Evolutionary conservation across 495 filamentous ascomycete genomes (phyloP), one percentile per base, ranked within the genome.

Genomic region (Lophiostoma macrostomum): DNA sequence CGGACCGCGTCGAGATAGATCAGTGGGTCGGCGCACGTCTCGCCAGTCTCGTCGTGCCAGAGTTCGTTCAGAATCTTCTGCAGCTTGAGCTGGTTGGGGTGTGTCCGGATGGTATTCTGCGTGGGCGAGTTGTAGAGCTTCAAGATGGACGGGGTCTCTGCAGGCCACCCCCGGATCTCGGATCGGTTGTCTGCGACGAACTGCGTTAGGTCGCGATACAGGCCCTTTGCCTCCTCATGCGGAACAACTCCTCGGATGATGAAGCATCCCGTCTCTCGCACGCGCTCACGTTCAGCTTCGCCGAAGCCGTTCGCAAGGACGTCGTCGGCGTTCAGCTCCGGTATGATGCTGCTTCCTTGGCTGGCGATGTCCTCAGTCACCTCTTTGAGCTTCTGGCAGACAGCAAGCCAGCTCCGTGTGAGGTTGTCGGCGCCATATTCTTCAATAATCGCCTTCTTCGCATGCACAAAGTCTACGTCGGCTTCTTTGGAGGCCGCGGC

Each of bases 111-210:
- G 6, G 52, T 49, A 5, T 47, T 22, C 32, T 64, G 61, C 10
- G 58, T 58, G 28, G 61, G 58, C 14, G 58, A 54, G 25, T 49
- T 35, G 38, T 58, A 61, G n/a, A 64, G 40, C 20, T 39, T 46
- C n/a, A 64, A 37, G 18, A 64, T 50, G 30, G 41, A 50, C 11
- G 61, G 58, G 3, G 46, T 52, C 3, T 40, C 42, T 20, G 16
- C 37, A 25, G 61, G 61, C 51, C 57, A 64, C n/a, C 61, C 61
- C 43, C 32, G 53, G 22, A 59, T 43, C n/a, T 16, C 32, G n/a
- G 40, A 47, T n/a, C n/a, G n/a, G 20, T 39, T 47, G 35, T 63
- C 56, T 22, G 45, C 34, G 8, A 35, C 29, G 5, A 55, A 41
- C 56, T 51, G 0, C 13, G 12, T 24, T 1, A 45, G 24, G 12